Conservation (phyloP, 345 rosid genomes). For the Mangifera indica region DNA sequence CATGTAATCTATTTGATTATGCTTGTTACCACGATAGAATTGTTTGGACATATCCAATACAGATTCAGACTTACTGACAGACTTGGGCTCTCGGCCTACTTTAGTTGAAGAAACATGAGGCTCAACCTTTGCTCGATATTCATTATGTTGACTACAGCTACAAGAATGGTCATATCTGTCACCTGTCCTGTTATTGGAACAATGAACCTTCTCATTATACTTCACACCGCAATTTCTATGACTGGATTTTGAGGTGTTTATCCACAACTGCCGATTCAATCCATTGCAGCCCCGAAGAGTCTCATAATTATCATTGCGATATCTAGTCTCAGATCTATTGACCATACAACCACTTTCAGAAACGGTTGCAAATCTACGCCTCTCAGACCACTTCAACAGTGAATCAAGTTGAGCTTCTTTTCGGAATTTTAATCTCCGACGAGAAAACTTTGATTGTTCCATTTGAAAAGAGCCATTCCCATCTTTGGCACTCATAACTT, state of each 20-base stretch:
- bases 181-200: conserved; percentile 40
- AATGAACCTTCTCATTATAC: conserved; percentile 56
- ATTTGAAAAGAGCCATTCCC: conserved; percentile 44
- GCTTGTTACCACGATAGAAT: conserved; percentile 52
- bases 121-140: conserved; percentile 59
- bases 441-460: conserved; percentile 51
- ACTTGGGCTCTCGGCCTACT: conserved; percentile 50
- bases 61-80: conserved; percentile 48
- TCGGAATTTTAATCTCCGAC: conserved; percentile 47
- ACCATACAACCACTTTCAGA: conserved; percentile 46
- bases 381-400: conserved; percentile 60
- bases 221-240: conserved; percentile 48
- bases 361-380: conserved; percentile 41
- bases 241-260: conserved; percentile 44
- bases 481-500: conserved; percentile 42
- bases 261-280: conserved; percentile 52
- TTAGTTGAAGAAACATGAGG: conserved; percentile 51
- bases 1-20: conserved; percentile 45
- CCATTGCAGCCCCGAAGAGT: conserved; percentile 54
- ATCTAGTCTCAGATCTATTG: conserved; percentile 56
- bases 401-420: conserved; percentile 55
- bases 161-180: conserved; percentile 69
- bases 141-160: conserved; percentile 56
- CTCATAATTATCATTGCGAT: conserved; percentile 49
- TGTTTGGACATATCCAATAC: conserved; percentile 58